phyloP scores from a whole-genome alignment of 1,139 yeast species.

The Pichia sp. region DNA sequence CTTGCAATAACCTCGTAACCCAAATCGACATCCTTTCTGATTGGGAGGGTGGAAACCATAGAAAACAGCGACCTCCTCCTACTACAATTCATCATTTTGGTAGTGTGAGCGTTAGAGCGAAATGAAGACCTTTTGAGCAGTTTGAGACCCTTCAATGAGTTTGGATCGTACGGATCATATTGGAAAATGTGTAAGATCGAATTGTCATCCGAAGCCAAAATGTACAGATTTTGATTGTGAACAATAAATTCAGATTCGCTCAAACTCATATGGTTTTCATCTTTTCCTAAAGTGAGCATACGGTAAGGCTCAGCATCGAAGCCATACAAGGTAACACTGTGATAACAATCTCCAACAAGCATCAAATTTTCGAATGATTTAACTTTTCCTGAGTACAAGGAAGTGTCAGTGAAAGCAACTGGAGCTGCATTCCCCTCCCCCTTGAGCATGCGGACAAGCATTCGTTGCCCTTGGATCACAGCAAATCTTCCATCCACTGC shows the following conservation, averaged over 20 bases:
- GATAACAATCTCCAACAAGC: slow-evolving; percentile 73
- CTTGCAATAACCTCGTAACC: slow-evolving; percentile 63
- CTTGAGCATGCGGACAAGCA: slow-evolving; percentile 75
- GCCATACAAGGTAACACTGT: slow-evolving; percentile 79
- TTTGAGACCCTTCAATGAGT: slow-evolving; percentile 74
- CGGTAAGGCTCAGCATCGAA: slow-evolving; percentile 95
- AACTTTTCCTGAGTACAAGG: slow-evolving; percentile 73
- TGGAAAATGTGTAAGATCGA: slow-evolving; percentile 71
- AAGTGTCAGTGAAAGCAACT: slow-evolving; percentile 86
- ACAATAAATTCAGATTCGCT: slow-evolving; percentile 63
- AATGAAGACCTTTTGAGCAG: slow-evolving; percentile 69
- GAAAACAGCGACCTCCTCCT: slow-evolving; percentile 28
- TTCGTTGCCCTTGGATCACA: slow-evolving; percentile 85
- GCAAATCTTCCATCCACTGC: slow-evolving; percentile 82
- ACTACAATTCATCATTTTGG: slow-evolving; percentile 41
- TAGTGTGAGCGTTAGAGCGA: slow-evolving; percentile 59
- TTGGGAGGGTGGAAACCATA: slow-evolving; percentile 26
- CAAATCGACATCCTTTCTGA: slow-evolving; percentile 23
- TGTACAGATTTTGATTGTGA: slow-evolving; percentile 61
- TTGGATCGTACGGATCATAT: slow-evolving; percentile 90
- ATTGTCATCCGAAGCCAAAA: slow-evolving; percentile 67
- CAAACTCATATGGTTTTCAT: slow-evolving; percentile 59
- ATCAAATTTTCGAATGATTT: slow-evolving; percentile 80
- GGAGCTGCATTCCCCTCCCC: slow-evolving; percentile 73
- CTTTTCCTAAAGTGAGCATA: slow-evolving; percentile 75